Evolutionary conservation across 2,329 filamentous ascomycete genomes (phyloP).

Genomic region (Annulohypoxylon truncatum): DNA sequence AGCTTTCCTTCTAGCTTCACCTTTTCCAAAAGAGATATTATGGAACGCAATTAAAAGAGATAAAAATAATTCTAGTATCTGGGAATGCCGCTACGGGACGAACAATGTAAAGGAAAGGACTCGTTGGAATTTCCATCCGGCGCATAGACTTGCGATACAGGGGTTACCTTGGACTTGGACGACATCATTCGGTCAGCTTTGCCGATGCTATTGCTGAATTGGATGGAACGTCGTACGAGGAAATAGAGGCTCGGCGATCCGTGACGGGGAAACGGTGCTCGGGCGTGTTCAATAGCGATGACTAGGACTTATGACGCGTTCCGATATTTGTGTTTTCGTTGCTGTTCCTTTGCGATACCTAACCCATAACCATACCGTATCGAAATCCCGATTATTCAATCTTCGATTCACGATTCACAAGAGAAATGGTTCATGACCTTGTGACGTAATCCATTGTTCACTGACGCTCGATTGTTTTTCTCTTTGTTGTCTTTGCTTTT

Average conservation of each 20-base stretch:
- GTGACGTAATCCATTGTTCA: neutral
- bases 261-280: neutral
- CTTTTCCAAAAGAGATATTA: neutral
- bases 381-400: neutral
- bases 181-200: neutral
- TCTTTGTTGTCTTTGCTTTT: neutral
- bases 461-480: neutral
- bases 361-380: neutral
- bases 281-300: neutral
- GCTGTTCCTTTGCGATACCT: neutral
- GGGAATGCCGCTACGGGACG: neutral
- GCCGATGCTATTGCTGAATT: neutral
- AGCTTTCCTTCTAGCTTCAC: neutral
- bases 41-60: no score
- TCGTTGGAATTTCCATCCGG: neutral
- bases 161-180: neutral
- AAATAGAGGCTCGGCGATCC: neutral
- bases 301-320: constrained; percentile 3
- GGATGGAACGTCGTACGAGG: neutral
- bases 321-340: neutral
- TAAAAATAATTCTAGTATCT: neutral
- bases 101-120: neutral
- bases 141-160: neutral
- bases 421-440: neutral
- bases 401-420: neutral